Conservation (phyloP, 225 moss, liverwort and hornwort species). For the Pseudoscleropodium purum region DNA sequence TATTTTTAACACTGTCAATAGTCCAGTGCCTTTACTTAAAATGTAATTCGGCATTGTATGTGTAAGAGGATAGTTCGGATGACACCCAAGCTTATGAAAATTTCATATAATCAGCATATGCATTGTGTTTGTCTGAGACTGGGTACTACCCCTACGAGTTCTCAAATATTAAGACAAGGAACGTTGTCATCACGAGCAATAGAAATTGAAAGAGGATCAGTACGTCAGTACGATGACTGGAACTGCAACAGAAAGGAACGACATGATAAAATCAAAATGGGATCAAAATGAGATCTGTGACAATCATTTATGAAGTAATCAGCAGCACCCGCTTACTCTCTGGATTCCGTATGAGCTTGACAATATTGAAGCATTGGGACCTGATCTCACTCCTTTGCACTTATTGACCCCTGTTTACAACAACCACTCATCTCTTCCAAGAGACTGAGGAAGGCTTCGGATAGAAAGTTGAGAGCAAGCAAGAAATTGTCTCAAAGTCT, state of each 20-base stretch:
- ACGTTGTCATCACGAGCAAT: background rate
- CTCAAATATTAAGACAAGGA: background rate
- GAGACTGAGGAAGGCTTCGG: background rate
- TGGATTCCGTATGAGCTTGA: too few species aligned
- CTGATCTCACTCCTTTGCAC: background rate
- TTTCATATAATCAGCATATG: background rate
- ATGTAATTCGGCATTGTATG: too few species aligned
- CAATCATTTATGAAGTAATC: background rate
- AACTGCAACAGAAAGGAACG: background rate
- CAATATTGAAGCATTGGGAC: background rate
- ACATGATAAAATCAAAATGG: background rate
- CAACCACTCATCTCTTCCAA: background rate
- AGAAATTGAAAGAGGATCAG: background rate
- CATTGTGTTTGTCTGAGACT: background rate
- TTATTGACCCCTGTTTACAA: background rate
- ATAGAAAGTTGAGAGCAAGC: background rate
- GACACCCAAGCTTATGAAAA: background rate
- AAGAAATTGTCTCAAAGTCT: background rate
- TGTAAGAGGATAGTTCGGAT: background rate
- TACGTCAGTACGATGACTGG: rapidly evolving
- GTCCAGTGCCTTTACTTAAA: too few species aligned
- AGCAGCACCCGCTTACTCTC: background rate
- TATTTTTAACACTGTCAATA: too few species aligned
- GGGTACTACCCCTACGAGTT: background rate
- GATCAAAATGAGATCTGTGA: background rate